phyloP scores from a whole-genome alignment of 176 grass and related monocot species.

The Phoenix roebelenii region DNA sequence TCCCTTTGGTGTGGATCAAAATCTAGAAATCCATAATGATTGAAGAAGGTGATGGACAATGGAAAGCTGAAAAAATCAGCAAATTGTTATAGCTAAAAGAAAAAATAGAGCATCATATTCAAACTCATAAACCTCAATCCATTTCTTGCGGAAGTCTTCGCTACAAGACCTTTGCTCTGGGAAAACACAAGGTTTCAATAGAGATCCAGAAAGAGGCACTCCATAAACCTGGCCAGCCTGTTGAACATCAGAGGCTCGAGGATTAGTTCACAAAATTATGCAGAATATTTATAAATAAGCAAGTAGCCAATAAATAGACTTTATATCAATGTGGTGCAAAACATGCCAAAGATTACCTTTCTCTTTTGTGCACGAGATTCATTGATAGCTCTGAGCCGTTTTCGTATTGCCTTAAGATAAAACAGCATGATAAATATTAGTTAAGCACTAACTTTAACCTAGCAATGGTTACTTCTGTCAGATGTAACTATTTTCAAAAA shows the following conservation, averaged over 20 bases:
- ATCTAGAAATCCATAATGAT: too few relatives aligned
- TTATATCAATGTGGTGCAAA: conserved; percentile 12
- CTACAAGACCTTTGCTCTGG: conserved; percentile 86
- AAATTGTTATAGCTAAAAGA: background rate
- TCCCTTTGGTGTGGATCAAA: too few relatives aligned
- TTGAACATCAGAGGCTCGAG: conserved; percentile 15
- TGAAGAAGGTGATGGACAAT: too few relatives aligned
- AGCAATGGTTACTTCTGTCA: conserved; percentile 5
- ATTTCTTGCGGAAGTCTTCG: conserved; percentile 81
- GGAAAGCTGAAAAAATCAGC: background rate
- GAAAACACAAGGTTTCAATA: conserved; percentile 71
- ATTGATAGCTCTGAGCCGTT: conserved; percentile 85
- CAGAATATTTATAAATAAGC: too few relatives aligned
- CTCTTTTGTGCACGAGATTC: conserved; percentile 96
- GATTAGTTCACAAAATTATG: too few relatives aligned
- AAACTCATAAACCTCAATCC: conserved; percentile 60
- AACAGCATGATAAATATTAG: conserved; percentile 29
- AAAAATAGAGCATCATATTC: background rate
- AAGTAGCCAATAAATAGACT: background rate
- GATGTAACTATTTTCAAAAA: background rate
- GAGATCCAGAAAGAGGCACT: conserved; percentile 76
- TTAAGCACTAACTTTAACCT: background rate
- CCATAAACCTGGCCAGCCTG: conserved; percentile 99
- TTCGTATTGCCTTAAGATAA: conserved; percentile 59
- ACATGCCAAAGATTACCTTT: conserved; percentile 45